These are phyloP conservation scores for Triticum dicoccoides DNA, from an alignment of 176 grass and related monocot genomes.

Conservation along the genomic window DNA sequence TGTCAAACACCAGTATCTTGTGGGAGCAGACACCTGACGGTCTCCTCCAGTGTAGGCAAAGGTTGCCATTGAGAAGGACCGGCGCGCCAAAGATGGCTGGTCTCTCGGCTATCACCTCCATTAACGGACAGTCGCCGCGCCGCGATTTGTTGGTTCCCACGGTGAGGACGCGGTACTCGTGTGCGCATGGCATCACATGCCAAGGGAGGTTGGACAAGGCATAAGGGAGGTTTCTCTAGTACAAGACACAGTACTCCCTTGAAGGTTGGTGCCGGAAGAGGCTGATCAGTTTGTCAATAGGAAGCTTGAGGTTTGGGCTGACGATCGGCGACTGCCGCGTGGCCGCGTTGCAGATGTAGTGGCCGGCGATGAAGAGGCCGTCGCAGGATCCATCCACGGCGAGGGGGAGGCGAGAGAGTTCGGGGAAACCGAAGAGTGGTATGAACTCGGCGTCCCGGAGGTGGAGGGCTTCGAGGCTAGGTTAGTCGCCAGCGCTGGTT, in stretches of 20 bases:
- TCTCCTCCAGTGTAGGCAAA: not conserved
- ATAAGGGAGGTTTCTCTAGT: not conserved
- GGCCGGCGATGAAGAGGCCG: not conserved
- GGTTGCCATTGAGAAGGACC: not conserved
- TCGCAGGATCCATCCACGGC: not conserved
- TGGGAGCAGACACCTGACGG: not conserved
- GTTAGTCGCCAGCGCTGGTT: not conserved
- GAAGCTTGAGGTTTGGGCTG: not conserved
- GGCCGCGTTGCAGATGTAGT: not conserved
- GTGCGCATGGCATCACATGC: too few relatives aligned
- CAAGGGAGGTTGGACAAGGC: too few relatives aligned
- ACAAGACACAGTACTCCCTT: not conserved
- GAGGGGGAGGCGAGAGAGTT: not conserved
- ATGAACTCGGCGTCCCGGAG: not conserved
- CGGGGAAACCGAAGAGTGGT: not conserved
- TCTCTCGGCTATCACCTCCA: not conserved
- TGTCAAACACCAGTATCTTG: not conserved
- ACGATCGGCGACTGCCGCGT: not conserved
- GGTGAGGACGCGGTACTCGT: not conserved
- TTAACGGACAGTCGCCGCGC: not conserved
- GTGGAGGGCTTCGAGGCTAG: not conserved
- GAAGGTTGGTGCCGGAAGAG: not conserved
- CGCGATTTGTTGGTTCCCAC: not conserved
- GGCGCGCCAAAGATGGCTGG: not conserved
- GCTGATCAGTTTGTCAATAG: not conserved